Conservation (phyloP, 352 stramenopile genomes). For the Globisporangium megalacanthum region DNA sequence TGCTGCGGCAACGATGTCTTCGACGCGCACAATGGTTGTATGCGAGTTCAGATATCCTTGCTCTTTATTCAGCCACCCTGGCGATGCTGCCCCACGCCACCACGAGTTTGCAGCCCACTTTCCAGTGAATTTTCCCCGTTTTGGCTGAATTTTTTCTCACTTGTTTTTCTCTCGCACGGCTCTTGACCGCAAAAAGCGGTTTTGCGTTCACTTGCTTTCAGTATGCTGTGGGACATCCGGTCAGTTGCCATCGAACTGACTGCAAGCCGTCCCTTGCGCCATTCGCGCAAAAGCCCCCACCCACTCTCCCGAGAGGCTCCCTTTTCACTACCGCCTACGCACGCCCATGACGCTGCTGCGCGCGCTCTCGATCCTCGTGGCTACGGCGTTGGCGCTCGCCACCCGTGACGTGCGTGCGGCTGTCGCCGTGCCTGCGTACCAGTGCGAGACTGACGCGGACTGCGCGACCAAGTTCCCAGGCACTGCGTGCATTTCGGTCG, state of each 20-base stretch:
- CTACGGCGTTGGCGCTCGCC: slow-evolving; percentile 1
- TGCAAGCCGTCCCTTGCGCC: too few relatives aligned
- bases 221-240: too few relatives aligned
- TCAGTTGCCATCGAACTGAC: too few relatives aligned
- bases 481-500: slow-evolving; percentile 73
- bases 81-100: too few relatives aligned
- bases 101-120: not conserved
- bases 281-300: too few relatives aligned
- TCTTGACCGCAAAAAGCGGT: too few relatives aligned
- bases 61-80: too few relatives aligned
- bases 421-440: slow-evolving; percentile 24
- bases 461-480: slow-evolving; percentile 58
- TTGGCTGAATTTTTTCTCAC: slow-evolving; percentile 1
- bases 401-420: slow-evolving; percentile 4
- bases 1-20: too few relatives aligned
- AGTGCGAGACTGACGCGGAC: slow-evolving; percentile 63
- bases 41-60: too few relatives aligned
- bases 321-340: not conserved
- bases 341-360: not conserved
- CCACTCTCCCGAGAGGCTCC: too few relatives aligned
- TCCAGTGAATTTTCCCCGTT: not conserved
- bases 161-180: slow-evolving; percentile 1
- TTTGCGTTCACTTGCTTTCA: too few relatives aligned
- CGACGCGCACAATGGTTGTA: too few relatives aligned
- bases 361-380: slow-evolving; percentile 9